Evolutionary conservation across 1,139 yeast genomes (phyloP).

Genomic region (Diutina scorzettiae): DNA sequence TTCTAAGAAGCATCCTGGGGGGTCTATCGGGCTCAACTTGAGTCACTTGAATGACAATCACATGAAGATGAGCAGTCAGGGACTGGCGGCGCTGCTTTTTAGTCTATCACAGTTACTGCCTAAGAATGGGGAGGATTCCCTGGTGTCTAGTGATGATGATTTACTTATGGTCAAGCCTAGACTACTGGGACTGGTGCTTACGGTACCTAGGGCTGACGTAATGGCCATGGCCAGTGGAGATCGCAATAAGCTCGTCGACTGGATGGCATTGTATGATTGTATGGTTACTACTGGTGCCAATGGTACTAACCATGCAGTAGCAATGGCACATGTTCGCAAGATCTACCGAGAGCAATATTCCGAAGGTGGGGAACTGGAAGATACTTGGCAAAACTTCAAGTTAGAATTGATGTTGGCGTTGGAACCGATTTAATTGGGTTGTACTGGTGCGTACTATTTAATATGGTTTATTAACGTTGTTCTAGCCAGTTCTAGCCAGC

Average conservation of each 20-base stretch:
- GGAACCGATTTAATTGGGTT: background rate
- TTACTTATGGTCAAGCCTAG: background rate
- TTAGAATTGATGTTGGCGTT: conserved; percentile 2
- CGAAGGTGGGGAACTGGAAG: background rate
- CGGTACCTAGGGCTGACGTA: background rate
- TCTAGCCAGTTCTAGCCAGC: too few relatives aligned
- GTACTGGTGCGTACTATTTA: too few relatives aligned
- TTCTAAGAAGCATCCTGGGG: conserved; percentile 78
- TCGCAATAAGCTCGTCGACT: background rate
- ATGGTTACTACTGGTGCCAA: background rate
- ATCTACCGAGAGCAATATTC: background rate
- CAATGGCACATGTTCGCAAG: background rate
- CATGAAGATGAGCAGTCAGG: background rate
- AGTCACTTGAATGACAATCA: conserved; percentile 23
- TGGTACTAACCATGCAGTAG: conserved; percentile 2
- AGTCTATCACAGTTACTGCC: background rate
- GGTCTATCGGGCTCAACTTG: conserved; percentile 62
- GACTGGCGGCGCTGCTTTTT: background rate
- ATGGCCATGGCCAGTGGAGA: background rate
- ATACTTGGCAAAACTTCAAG: background rate
- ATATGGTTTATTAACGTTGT: too few relatives aligned
- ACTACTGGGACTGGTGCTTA: background rate
- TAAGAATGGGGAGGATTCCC: background rate
- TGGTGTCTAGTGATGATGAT: background rate
- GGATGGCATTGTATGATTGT: conserved; percentile 5